These are phyloP conservation scores for Blastobotrys terrestris DNA, from an alignment of 805 yeast genomes.

Conservation along the genomic window DNA sequence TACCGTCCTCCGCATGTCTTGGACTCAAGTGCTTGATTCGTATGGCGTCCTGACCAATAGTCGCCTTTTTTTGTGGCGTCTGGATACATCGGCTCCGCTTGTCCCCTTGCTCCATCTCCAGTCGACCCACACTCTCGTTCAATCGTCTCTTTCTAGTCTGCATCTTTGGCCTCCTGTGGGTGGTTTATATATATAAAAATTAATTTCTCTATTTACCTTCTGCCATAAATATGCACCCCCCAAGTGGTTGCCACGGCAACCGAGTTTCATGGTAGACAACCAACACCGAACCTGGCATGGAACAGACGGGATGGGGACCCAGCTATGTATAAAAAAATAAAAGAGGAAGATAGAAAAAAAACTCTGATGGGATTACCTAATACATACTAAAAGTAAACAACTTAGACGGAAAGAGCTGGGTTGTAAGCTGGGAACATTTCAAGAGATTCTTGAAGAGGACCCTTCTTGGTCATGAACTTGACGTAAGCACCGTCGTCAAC, in stretches of 20 bases:
- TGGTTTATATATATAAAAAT: not conserved
- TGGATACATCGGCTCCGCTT: not conserved
- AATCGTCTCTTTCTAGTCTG: not conserved
- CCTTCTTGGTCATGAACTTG: constrained; percentile 95
- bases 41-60: too few species aligned
- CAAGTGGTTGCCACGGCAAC: not conserved
- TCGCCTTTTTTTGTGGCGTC: not conserved
- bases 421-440: constrained; percentile 81
- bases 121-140: not conserved
- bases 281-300: not conserved
- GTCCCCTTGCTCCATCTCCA: not conserved
- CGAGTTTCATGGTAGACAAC: not conserved
- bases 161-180: not conserved
- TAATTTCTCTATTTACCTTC: not conserved
- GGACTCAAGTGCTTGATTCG: not conserved
- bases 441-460: constrained; percentile 89
- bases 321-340: too few species aligned
- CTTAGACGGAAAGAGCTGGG: constrained; percentile 35
- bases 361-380: not conserved
- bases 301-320: too few species aligned
- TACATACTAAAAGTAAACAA: not conserved
- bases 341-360: not conserved
- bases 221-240: not conserved
- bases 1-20: not conserved
- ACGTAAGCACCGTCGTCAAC: constrained; percentile 99